phyloP scores from a whole-genome alignment of 805 yeast species.

The Ogataea dorogensis region DNA sequence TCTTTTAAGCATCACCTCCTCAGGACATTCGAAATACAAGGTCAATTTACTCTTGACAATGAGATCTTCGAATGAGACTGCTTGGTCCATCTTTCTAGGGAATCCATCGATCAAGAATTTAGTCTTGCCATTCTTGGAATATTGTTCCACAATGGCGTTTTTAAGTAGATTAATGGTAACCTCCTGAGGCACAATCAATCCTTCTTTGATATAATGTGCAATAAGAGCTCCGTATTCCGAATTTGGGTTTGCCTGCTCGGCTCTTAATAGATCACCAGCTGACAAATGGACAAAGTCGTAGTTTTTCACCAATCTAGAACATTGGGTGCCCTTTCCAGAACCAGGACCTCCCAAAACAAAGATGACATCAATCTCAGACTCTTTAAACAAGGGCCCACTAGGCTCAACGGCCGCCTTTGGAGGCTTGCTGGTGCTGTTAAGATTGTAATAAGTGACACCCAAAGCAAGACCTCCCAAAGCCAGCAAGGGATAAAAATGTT shows the following conservation, averaged over 20 bases:
- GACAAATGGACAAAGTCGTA: conserved; percentile 83
- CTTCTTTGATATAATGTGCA: conserved; percentile 80
- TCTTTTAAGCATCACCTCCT: conserved; percentile 77
- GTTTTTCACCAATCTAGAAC: conserved; percentile 78
- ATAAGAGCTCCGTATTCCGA: conserved; percentile 85
- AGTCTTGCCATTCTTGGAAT: conserved; percentile 43
- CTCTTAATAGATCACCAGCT: conserved; percentile 95
- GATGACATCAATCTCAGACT: conserved; percentile 70
- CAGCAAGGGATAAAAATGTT: conserved; percentile 27
- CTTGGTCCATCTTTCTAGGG: conserved; percentile 99
- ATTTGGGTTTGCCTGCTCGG: conserved; percentile 81
- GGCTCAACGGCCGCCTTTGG: conserved; percentile 37
- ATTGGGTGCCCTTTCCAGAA: conserved; percentile 96
- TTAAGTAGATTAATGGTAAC: conserved; percentile 81
- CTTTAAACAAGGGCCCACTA: conserved; percentile 41
- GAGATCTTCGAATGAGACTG: conserved; percentile 81
- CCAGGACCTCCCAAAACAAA: conserved; percentile 98
- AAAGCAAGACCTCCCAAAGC: conserved; percentile 31
- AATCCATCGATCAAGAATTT: conserved; percentile 91
- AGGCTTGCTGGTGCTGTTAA: conserved; percentile 29
- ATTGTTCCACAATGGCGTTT: conserved; percentile 66
- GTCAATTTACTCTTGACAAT: conserved; percentile 69
- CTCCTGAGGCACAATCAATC: conserved; percentile 89
- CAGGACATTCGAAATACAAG: conserved; percentile 79
- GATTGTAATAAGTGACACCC: conserved; percentile 35